Conservation (phyloP, 768 basidiomycete species). For the Pleurotus salmoneostramineus region DNA sequence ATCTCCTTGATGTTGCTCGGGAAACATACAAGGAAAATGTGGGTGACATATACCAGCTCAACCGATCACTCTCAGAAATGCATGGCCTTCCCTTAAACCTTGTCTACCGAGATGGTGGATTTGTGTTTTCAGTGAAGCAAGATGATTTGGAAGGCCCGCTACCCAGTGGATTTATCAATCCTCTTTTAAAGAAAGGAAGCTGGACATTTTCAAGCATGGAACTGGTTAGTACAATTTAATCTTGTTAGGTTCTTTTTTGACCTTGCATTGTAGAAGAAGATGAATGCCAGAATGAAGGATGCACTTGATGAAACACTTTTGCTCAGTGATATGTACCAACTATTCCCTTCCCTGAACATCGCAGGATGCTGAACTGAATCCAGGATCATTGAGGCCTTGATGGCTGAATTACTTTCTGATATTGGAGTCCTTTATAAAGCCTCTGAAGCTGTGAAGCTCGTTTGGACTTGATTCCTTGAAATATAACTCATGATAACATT, state of each 20-base stretch:
- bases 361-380: not conserved
- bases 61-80: conserved; percentile 51
- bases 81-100: conserved; percentile 64
- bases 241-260: not conserved
- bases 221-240: conserved; percentile 46
- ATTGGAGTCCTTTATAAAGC: conserved; percentile 85
- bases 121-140: conserved; percentile 71
- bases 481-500: not conserved
- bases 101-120: conserved; percentile 70
- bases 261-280: conserved; percentile 57
- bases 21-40: conserved; percentile 95
- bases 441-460: conserved; percentile 73
- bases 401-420: conserved; percentile 62
- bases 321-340: conserved; percentile 70
- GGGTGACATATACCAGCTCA: conserved; percentile 76
- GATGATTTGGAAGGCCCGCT: conserved; percentile 58
- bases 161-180: conserved; percentile 71
- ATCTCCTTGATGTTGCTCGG: conserved; percentile 88
- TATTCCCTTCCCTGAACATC: not conserved
- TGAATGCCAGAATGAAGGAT: conserved; percentile 87
- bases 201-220: conserved; percentile 80
- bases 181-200: conserved; percentile 60
- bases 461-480: not conserved
- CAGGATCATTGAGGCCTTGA: conserved; percentile 79
- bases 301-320: conserved; percentile 87